Evolutionary conservation across 1,139 yeast species (phyloP).

Genomic region (Hansenula lynferdii): DNA sequence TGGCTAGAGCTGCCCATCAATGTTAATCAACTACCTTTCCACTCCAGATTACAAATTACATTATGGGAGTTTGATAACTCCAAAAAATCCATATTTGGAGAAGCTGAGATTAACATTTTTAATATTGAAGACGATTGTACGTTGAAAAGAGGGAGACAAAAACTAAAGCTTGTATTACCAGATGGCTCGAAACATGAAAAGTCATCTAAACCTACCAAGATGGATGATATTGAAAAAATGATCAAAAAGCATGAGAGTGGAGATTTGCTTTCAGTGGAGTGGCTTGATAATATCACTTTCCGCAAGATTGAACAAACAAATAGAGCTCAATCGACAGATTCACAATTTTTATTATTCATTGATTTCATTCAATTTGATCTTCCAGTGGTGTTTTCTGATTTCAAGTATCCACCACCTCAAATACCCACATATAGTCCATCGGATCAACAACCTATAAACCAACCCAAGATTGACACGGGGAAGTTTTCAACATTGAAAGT

Average conservation of each 20-base stretch:
- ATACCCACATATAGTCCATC: conserved; percentile 20
- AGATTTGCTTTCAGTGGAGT: conserved; percentile 53
- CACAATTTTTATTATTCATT: conserved; percentile 46
- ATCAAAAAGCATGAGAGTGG: conserved; percentile 67
- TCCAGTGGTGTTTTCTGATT: conserved; percentile 76
- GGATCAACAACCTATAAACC: conserved; percentile 17
- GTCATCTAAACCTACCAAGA: conserved; percentile 9
- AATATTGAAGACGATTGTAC: conserved; percentile 39
- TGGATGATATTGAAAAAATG: conserved; percentile 44
- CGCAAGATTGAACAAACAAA: conserved; percentile 48
- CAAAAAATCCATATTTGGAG: conserved; percentile 47
- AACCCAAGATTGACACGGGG: conserved; percentile 28
- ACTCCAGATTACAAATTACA: conserved; percentile 56
- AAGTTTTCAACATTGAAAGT: conserved; percentile 38
- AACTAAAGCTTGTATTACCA: conserved; percentile 36
- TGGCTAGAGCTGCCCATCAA: conserved; percentile 69
- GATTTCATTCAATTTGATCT: conserved; percentile 76
- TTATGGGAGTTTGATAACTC: conserved; percentile 63
- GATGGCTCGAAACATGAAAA: conserved; percentile 20
- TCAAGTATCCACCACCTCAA: conserved; percentile 21
- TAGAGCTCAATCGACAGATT: conserved; percentile 25
- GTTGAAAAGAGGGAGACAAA: conserved; percentile 54
- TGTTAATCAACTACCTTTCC: conserved; percentile 62
- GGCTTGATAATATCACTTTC: conserved; percentile 73
- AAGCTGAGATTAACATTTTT: conserved; percentile 57